Evolutionary conservation across 306 rosid genomes (phyloP), one percentile per base, ranked within the genome.

Genomic region (Morella rubra): DNA sequence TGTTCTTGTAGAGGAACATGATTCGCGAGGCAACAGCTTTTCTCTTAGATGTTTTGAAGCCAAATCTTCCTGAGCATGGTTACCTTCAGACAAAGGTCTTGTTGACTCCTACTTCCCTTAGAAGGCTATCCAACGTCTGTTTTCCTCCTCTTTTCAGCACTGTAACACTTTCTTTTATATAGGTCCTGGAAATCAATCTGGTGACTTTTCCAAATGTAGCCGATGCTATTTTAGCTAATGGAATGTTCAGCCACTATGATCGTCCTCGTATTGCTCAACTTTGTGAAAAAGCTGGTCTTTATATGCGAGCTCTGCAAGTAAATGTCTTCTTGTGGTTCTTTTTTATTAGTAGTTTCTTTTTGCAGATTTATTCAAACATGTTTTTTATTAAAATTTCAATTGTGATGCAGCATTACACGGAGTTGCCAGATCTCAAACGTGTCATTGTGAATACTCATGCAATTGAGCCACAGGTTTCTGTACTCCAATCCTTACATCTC

Each of bases 1-100:
- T 71, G 42, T 74, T 49, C 66, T 66, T 40, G 50, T 85, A 96
- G 98, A 96, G 99, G 87, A 96, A 96, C 82, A 78, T 96, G 91
- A 96, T 96, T 68, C 97, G 98, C 7, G 99, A 96, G 96, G 99
- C 99, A 10, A 96, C 99, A 1, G 99, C 99, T 45, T 96, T 96
- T 78, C 87, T 96, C 44, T 84, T 96, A 64, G 99, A 96, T 80
- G 99, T 92, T 78, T 84, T 96, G 90, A 96, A 96, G 91, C 95
- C 99, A 75, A 92, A 96, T 87, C 86, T 89, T 37, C 99, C 99
- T 1, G 99, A 96, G 74, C 99, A 96, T 74, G 97, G 89, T 50
- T 87, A 42, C 87, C 93, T 96, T 81, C 99, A 96, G 82, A 88
- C 99, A 51, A 96, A 96, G 97, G 99, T 93, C 72, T 66, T 54